Evolutionary conservation across 331 rosid species (phyloP), one percentile per base, ranked within the genome.

Genomic region (Acacia pycnantha): DNA sequence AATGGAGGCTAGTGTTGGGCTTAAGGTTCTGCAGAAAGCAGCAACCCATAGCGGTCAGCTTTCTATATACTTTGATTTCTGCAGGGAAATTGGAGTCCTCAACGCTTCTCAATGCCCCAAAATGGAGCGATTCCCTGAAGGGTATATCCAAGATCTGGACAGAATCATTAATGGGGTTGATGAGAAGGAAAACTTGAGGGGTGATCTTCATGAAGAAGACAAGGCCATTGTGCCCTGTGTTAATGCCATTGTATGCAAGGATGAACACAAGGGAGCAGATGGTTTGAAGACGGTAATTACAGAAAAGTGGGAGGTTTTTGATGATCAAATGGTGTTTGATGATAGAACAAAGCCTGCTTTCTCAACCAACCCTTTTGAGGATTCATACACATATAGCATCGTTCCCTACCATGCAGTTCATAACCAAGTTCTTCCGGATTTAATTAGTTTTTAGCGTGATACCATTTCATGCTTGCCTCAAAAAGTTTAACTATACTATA

Each of bases 261-360:
- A 41, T 29, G 24, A 79, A 4, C 37, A 21, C 24, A 78, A 27
- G 59, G 74, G 65, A 26, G 46, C 82, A 33, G 70, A 77, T 1
- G 77, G 44, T 22, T 83, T 88, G 82, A 84, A 44, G 79, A 95
- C 99, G 0, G 85, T 93, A 41, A 87, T 95, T 18, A 95, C 99
- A 0, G 87, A 95, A 6, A 84, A 92, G 48, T 95, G 98, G 99
- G 99, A 89, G 85, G 78, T 85, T 24, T 95, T 95, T 75, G 94
- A 92, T 11, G 94, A 86, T 11, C 91, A 88, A 66, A 43, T 24
- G 5, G 46, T 40, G 35, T 53, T 29, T 73, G 46, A 66, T 79
- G 75, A 26, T 22, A 46, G 31, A 40, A 76, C 53, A 35, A 83
- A 47, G 62, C 31, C 13, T 44, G 11, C 50, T 56, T 50, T 41